These are phyloP conservation scores for Yamadazyma kanchanaburiensis DNA, from an alignment of 1,139 yeast genomes.

Conservation along the genomic window DNA sequence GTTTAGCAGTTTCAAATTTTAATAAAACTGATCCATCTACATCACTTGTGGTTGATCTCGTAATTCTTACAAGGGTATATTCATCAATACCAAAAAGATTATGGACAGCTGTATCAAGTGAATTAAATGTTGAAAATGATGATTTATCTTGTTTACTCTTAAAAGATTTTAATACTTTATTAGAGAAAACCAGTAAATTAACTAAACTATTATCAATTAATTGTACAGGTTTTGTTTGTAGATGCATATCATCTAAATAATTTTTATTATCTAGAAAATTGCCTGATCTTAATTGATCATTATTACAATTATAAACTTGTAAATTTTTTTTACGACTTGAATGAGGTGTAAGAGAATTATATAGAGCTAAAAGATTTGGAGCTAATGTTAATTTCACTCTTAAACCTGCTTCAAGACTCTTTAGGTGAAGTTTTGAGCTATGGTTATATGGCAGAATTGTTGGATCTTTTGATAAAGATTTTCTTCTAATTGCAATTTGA, in stretches of 20 bases:
- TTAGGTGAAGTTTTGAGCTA: conserved; percentile 39
- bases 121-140: conserved; percentile 34
- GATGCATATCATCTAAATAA: conserved; percentile 9
- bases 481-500: conserved; percentile 39
- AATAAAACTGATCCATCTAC: conserved; percentile 47
- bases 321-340: conserved; percentile 14
- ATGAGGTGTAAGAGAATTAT: conserved; percentile 41
- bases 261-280: conserved; percentile 11
- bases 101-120: conserved; percentile 45
- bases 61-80: conserved; percentile 47
- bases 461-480: conserved; percentile 13
- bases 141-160: conserved; percentile 8
- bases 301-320: conserved; percentile 7
- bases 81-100: conserved; percentile 37
- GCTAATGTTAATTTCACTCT: conserved; percentile 46
- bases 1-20: conserved; percentile 52
- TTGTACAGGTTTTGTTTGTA: conserved; percentile 24
- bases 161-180: conserved; percentile 32
- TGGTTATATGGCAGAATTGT: conserved; percentile 1
- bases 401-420: conserved; percentile 53
- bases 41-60: conserved; percentile 53
- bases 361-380: conserved; percentile 40
- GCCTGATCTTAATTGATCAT: not conserved
- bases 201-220: conserved; percentile 38
- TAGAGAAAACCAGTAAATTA: conserved; percentile 31